Evolutionary conservation across 768 basidiomycete genomes (phyloP).

Genomic region (Trametes meyenii): DNA sequence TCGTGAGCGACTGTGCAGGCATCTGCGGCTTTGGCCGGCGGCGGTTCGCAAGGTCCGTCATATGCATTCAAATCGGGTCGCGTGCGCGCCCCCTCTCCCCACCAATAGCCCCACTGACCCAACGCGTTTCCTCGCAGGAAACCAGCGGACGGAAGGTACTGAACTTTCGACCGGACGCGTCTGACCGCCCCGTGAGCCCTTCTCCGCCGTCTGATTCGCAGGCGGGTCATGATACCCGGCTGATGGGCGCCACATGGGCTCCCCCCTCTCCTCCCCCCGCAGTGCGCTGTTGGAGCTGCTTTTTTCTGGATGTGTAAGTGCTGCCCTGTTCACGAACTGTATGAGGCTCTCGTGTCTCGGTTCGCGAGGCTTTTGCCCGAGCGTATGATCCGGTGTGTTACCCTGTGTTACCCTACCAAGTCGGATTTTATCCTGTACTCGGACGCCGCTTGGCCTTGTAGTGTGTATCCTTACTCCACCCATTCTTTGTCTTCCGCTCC

Average conservation of each 20-base stretch:
- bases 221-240: slow-evolving; percentile 19
- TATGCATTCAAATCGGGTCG: neutral
- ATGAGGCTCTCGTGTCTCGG: too few species aligned
- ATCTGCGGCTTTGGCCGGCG: slow-evolving; percentile 33
- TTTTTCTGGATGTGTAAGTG: neutral
- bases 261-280: neutral
- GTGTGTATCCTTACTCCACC: neutral
- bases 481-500: neutral
- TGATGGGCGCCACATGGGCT: slow-evolving; percentile 21
- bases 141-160: slow-evolving; percentile 7
- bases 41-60: slow-evolving; percentile 26
- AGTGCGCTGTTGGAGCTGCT: neutral
- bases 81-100: neutral
- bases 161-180: slow-evolving; percentile 12
- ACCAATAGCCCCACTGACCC: neutral
- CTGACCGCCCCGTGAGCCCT: slow-evolving; percentile 5
- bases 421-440: too few species aligned
- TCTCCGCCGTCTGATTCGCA: slow-evolving; percentile 19
- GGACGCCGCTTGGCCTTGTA: neutral
- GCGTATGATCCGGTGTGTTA: too few species aligned
- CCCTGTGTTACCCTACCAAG: too few species aligned
- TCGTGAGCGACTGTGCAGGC: slow-evolving; percentile 38
- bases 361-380: too few species aligned
- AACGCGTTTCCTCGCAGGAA: slow-evolving; percentile 3
- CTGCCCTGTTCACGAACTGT: too few species aligned